Conservation (phyloP, 2,329 filamentous ascomycete species). For the Tothia fuscella region DNA sequence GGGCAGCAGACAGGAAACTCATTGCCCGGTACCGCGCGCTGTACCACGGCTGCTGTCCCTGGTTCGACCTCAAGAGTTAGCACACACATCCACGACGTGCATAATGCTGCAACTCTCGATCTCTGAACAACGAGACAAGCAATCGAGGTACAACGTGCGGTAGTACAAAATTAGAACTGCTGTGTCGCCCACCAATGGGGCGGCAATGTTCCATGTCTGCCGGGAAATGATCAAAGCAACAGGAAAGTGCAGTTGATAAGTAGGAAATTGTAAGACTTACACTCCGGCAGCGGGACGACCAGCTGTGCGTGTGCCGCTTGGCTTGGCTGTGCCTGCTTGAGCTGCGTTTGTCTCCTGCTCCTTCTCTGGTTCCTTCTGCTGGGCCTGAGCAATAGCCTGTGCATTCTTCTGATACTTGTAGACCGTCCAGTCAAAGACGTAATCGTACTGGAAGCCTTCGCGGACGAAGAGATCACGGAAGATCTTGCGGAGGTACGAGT, state of each 20-base stretch:
- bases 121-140: slow-evolving; percentile 9
- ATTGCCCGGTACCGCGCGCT: slow-evolving; percentile 9
- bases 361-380: slow-evolving; percentile 54
- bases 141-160: slow-evolving; percentile 8
- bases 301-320: slow-evolving; percentile 7
- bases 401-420: slow-evolving; percentile 99
- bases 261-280: slow-evolving; percentile 9
- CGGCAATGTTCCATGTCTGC: slow-evolving; percentile 10
- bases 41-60: slow-evolving; percentile 11
- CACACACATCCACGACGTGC: slow-evolving; percentile 9
- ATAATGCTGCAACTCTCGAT: slow-evolving; percentile 7
- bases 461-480: slow-evolving; percentile 99
- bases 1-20: slow-evolving; percentile 9
- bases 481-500: slow-evolving; percentile 99
- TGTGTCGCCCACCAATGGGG: slow-evolving; percentile 10
- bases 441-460: slow-evolving; percentile 99
- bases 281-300: slow-evolving; percentile 8
- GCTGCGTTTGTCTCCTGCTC: slow-evolving; percentile 7
- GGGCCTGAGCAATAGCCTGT: slow-evolving; percentile 78
- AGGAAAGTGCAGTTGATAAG: too few species aligned
- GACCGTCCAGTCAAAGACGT: slow-evolving; percentile 99
- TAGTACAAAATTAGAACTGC: not conserved
- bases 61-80: slow-evolving; percentile 8
- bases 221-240: slow-evolving; percentile 8
- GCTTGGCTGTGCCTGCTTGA: slow-evolving; percentile 2